Base-by-base conservation (phyloP, 2,329 filamentous ascomycete genomes). In the Penicillium rolfsii region DNA sequence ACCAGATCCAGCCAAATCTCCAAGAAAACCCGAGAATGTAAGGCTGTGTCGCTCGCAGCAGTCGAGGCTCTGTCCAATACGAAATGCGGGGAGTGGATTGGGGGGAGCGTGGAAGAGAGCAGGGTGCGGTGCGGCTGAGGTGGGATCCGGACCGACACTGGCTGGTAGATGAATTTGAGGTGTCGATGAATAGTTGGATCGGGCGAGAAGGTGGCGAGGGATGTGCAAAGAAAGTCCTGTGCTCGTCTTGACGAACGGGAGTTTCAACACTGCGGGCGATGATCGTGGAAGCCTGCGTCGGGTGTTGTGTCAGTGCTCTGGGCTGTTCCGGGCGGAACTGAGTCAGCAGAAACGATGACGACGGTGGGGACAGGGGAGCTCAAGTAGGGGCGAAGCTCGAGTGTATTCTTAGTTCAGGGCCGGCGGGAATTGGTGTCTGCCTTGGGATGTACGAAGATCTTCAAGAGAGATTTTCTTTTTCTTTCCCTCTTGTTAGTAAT, bases 11-110 rank as follows among this genome's bases (percentile, higher is more conserved):
- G 9, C 30, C 30, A 16, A 26, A 22, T 50, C 26, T 35, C 12
- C 14, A 16, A 11, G 16, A 11, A 36, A 57, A n/a, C 16, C 11
- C 35, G 35, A 35, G 19, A 8, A 19, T 22, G 16, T n/a, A n/a
- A n/a, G 45, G 46, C 43, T 28, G 19, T 46, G 46, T 55, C 36
- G 54, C 58, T 55, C 28, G 56, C 30, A 60, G 41, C 45, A 57
- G 54, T 56, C 52, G 41, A 48, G 26, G 48, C 2, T 22, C 45
- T 12, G 54, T 64, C 41, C 46, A 62, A 58, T 46, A 60, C 41
- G 35, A 58, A 63, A 67, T 70, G 67, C 67, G 67, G 67, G 67
- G 67, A 67, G 66, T 56, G 52, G 56, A 55, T 57, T 58, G 58
- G 55, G 52, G 19, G 52, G 33, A 14, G 0, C 7, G 30, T 6